Evolutionary conservation across 2,329 filamentous ascomycete species (phyloP).

Genomic region (Aspergillus persii): DNA sequence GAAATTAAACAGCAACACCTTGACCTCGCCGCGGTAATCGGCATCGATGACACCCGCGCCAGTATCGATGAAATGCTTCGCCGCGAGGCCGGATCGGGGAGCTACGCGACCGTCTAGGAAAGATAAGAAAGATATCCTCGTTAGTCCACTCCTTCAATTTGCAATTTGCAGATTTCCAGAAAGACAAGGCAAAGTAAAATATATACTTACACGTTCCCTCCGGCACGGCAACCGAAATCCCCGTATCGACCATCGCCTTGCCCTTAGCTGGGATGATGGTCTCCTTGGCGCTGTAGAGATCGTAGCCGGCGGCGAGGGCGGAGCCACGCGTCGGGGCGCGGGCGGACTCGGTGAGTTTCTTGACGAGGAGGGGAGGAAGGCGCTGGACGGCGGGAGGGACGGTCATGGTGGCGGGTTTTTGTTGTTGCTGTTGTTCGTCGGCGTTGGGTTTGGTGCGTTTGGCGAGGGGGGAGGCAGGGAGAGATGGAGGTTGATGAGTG

Average conservation of each 20-base stretch:
- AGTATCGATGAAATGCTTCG: conserved; percentile 94
- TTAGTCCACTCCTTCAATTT: too few species aligned
- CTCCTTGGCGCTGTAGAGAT: conserved; percentile 76
- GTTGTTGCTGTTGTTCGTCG: conserved; percentile 27
- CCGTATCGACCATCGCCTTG: conserved; percentile 84
- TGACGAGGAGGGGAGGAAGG: conserved; percentile 70
- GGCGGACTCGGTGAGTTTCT: conserved; percentile 81
- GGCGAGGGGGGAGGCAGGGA: conserved; percentile 70
- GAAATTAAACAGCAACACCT: conserved; percentile 94
- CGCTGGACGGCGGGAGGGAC: conserved; percentile 41
- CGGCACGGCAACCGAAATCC: conserved; percentile 86
- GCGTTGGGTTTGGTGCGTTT: conserved; percentile 71
- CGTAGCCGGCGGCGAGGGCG: conserved; percentile 87
- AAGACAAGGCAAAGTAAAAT: too few species aligned
- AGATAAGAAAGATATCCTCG: too few species aligned
- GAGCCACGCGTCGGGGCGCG: conserved; percentile 83
- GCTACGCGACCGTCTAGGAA: conserved; percentile 77
- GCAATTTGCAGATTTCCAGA: too few species aligned
- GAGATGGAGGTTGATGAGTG: conserved; percentile 52
- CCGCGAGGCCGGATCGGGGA: conserved; percentile 83
- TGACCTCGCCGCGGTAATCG: conserved; percentile 91
- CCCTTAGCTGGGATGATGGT: conserved; percentile 76
- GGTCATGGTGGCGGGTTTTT: conserved; percentile 28
- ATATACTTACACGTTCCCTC: conserved; percentile 74
- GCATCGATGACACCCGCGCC: conserved; percentile 97